phyloP scores from a whole-genome alignment of 2,329 filamentous ascomycete genomes.

The Aspergillus sp. region DNA sequence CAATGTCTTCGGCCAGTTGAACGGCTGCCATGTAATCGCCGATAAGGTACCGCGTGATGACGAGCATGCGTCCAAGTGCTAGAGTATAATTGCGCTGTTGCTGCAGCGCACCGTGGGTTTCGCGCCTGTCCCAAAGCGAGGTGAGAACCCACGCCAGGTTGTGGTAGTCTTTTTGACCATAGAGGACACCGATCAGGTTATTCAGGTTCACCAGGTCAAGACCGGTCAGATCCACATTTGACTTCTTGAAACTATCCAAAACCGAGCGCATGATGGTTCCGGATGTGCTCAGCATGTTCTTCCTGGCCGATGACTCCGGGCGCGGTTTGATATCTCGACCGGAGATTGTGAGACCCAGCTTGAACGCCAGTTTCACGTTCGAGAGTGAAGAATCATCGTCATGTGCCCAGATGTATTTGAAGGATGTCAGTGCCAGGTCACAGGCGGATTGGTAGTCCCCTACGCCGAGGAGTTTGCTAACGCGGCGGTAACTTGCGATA shows the following conservation, averaged over 20 bases:
- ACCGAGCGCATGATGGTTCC: conserved; percentile 34
- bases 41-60: conserved; percentile 41
- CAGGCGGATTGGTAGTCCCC: conserved; percentile 22
- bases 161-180: conserved; percentile 37
- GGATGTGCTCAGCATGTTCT: conserved; percentile 33
- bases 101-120: conserved; percentile 35
- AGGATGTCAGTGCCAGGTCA: conserved; percentile 24
- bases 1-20: conserved; percentile 44
- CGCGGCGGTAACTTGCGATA: conserved; percentile 23
- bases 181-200: conserved; percentile 34
- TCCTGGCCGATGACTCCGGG: conserved; percentile 26
- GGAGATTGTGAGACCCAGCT: conserved; percentile 23
- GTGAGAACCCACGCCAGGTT: conserved; percentile 35
- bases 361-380: conserved; percentile 28
- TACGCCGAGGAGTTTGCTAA: conserved; percentile 18
- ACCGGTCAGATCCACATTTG: conserved; percentile 36
- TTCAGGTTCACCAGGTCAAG: conserved; percentile 34
- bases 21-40: conserved; percentile 37
- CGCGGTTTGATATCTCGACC: conserved; percentile 29
- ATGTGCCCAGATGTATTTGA: conserved; percentile 26
- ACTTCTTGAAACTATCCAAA: conserved; percentile 29
- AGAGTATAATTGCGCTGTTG: conserved; percentile 32
- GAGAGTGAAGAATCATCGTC: conserved; percentile 19
- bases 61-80: conserved; percentile 41
- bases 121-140: conserved; percentile 37